phyloP scores from a whole-genome alignment of 129 eudicot genomes.

The Lactuca sativa region DNA sequence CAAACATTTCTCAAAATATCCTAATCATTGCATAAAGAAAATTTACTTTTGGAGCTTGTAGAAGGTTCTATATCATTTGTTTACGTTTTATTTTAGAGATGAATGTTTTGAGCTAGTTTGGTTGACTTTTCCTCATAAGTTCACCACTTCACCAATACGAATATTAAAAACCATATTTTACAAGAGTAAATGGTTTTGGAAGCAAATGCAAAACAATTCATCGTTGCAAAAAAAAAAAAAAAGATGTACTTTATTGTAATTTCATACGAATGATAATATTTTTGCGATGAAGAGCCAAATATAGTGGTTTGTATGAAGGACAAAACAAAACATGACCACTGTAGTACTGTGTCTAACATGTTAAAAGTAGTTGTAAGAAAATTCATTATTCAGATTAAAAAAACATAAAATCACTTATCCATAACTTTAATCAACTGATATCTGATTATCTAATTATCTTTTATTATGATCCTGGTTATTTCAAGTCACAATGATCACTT shows the following conservation, averaged over 20 bases:
- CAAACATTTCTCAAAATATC: conserved; percentile 1
- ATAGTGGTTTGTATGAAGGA: too few relatives aligned
- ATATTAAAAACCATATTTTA: background rate
- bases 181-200: background rate
- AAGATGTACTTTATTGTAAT: background rate
- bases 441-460: too few relatives aligned
- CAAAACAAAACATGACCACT: too few relatives aligned
- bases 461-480: too few relatives aligned
- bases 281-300: too few relatives aligned
- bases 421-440: background rate
- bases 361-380: background rate
- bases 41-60: background rate
- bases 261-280: too few relatives aligned
- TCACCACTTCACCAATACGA: background rate
- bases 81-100: background rate
- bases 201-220: background rate
- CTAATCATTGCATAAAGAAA: background rate
- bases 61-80: background rate
- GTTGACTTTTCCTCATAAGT: background rate
- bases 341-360: background rate
- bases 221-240: background rate
- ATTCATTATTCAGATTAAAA: background rate
- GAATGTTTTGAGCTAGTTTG: background rate
- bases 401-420: background rate
- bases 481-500: background rate